These are phyloP conservation scores for Liquidambar formosana DNA, from an alignment of 164 flowering plant species.

Conservation along the genomic window DNA sequence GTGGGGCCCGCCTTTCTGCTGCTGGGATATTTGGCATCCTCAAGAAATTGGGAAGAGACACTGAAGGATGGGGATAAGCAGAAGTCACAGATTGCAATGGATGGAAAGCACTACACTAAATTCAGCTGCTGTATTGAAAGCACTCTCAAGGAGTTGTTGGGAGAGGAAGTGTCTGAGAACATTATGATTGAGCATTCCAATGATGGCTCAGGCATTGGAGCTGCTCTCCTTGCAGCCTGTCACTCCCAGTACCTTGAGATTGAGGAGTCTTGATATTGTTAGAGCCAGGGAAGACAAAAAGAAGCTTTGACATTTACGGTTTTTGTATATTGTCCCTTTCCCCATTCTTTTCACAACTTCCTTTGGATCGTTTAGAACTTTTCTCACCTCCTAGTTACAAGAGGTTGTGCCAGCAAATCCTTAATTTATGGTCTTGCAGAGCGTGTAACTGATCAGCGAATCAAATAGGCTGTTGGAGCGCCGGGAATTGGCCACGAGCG, in stretches of 20 bases:
- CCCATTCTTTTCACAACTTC: neutral
- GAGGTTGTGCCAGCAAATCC: constrained; percentile 16
- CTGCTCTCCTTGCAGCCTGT: constrained; percentile 92
- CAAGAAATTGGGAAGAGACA: constrained; percentile 84
- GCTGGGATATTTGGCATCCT: constrained; percentile 89
- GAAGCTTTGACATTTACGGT: neutral
- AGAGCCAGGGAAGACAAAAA: neutral
- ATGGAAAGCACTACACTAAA: constrained; percentile 86
- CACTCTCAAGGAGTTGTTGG: constrained; percentile 75
- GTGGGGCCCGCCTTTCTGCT: constrained; percentile 90
- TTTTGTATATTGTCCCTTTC: constrained; percentile 20
- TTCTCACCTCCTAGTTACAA: constrained; percentile 1
- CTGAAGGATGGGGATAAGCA: constrained; percentile 52
- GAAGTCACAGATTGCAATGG: constrained; percentile 74
- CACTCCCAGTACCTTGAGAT: constrained; percentile 73
- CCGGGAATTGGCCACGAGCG: neutral
- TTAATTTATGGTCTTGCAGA: constrained; percentile 28
- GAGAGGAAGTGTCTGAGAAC: constrained; percentile 48
- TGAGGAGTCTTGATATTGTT: constrained; percentile 41
- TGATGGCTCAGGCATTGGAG: constrained; percentile 95
- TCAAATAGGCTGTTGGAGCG: neutral
- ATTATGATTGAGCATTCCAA: constrained; percentile 60
- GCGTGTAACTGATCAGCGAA: constrained; percentile 13
- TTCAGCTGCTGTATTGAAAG: constrained; percentile 60
- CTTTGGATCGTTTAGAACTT: constrained; percentile 8